Evolutionary conservation across 106 monocot species (phyloP), one percentile per base, ranked within the genome.

Genomic region (Platanthera guangdongensis): DNA sequence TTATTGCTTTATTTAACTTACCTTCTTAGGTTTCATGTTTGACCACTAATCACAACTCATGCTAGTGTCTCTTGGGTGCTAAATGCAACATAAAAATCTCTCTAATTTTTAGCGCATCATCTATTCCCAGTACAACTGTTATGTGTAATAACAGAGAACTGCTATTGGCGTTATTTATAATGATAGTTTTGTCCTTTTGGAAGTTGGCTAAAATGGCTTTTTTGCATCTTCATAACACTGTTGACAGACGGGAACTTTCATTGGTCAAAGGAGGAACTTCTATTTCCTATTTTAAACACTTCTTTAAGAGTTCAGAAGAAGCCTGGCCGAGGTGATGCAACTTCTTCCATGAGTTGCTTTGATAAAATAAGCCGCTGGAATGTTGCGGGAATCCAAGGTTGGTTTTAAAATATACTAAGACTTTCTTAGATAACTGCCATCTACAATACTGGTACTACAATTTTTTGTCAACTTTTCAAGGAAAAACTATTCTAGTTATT

Each of bases 301-400:
- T 64, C 76, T 79, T 71, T 62, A 51, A 69, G 70, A 14, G 89
- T 88, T 84, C 94, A 92, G 53, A 89, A 81, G 77, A 97, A 97
- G 82, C 97, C 94, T 65, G 97, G 94, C 30, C 88, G 93, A 47
- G 97, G 97, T 75, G 97, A 97, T 52, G 82, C 80, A 57, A 97
- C 97, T 64, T 82, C 92, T 8, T 97, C 97, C 53, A 90, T 97
- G 89, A 97, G 94, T 50, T 97, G 94, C 80, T 97, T 89, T 78
- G 89, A 97, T 71, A 97, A 97, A 79, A 89, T 97, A 73, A 88
- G 85, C 10, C 87, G 97, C 11, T 94, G 97, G 97, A 94, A 81
- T 85, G 72, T 88, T 71, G 88, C 91, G 68, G 97, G 94, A 74
- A 78, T 94, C 74, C 97, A 97, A 97, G 97, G 94, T 97, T 78